Base-by-base conservation (phyloP, 2,329 filamentous ascomycete species). In the Tolypocladium cylindrosporum region DNA sequence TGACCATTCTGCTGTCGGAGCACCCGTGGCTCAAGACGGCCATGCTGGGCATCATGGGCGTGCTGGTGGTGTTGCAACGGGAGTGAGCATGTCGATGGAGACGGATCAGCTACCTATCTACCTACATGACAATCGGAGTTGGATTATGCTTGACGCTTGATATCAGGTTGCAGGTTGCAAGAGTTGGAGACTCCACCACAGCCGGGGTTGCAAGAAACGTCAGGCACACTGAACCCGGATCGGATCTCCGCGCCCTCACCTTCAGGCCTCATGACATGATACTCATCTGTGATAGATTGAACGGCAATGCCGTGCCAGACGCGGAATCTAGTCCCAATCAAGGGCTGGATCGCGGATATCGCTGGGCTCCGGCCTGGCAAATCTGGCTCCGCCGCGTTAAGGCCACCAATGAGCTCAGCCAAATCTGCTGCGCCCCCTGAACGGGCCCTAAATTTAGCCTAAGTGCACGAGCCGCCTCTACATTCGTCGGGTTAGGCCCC, bases 1-100 rank as follows among this genome's bases (percentile, higher is more conserved):
- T 97, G 52, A 99, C 94, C 1, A 99, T 99, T 66, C 79, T 97
- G 73, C 79, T 99, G 61, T 94, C 90, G 62, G 94, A 99, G 72
- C 87, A 99, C 71, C 94, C 94, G 7, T 97, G 93, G 93, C 73
- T 97, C 66, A 99, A 99, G 83, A 95, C 90, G 50, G 93, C 87
- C 34, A 90, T 97, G 86, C 74, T 99, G 68, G 93, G 90, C 1
- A 82, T 97, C 55, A 99, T 99, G 94, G 94, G 93, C 1, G 72
- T 97, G 66, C 85, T 96, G 76, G 94, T 97, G 34, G 87, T 99
- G 54, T 72, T 99, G 66, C 94, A 99, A 72, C 79, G 92, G 68
- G 94, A 99, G 77, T 97, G 77, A 63, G 16, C 9, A 24, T 16
- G 24, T 13, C 48, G 11, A 34, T 1, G 50, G 31, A 21, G 19